phyloP scores from a whole-genome alignment of 2,329 filamentous ascomycete species.

The Colletotrichum orchidophilum region DNA sequence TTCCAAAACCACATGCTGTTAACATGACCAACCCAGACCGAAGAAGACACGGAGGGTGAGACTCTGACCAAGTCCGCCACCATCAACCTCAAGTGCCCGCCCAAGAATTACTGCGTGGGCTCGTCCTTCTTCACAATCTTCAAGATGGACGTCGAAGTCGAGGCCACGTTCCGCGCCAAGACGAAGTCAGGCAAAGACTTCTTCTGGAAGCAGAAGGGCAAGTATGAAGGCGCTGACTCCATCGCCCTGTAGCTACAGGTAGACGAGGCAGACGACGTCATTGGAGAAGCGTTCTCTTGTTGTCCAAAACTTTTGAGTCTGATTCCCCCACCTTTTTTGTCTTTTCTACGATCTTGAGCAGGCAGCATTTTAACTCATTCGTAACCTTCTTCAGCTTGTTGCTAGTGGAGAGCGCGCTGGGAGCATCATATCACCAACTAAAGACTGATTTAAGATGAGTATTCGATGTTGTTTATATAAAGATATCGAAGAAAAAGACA shows the following conservation, averaged over 20 bases:
- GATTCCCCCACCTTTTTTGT: neutral
- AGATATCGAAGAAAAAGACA: neutral
- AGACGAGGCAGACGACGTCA: conserved; percentile 24
- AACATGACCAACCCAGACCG: neutral
- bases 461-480: neutral
- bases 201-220: conserved; percentile 30
- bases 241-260: conserved; percentile 30
- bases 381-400: neutral
- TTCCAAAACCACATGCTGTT: neutral
- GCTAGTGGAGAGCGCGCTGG: neutral
- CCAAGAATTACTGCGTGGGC: conserved; percentile 33
- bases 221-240: conserved; percentile 27
- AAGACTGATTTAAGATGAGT: neutral
- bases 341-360: neutral
- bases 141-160: conserved; percentile 34
- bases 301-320: neutral
- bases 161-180: conserved; percentile 30
- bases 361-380: neutral
- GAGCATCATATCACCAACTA: neutral
- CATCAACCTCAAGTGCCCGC: conserved; percentile 31
- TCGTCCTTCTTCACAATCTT: conserved; percentile 32
- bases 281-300: neutral
- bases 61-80: conserved; percentile 30
- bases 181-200: conserved; percentile 25
- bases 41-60: conserved; percentile 14